Conservation (phyloP, 179 eudicot species). For the Carnegiea gigantea region DNA sequence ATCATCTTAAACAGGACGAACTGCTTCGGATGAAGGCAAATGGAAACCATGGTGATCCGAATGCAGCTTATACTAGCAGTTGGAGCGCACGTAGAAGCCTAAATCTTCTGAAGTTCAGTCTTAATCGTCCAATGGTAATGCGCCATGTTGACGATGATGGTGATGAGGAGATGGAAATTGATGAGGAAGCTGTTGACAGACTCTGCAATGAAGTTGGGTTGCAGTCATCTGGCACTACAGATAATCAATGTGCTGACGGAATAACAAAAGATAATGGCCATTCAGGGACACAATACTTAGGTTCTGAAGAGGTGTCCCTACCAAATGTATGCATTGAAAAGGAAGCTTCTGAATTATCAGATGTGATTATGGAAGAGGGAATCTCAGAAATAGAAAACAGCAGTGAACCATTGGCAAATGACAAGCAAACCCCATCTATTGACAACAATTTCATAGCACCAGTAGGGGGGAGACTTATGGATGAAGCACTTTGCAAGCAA, state of each 20-base stretch:
- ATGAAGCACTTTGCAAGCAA: slow-evolving; percentile 31
- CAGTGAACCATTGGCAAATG: slow-evolving; percentile 31
- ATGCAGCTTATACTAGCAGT: slow-evolving; percentile 68
- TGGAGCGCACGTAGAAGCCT: slow-evolving; percentile 96
- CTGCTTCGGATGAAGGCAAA: slow-evolving; percentile 71
- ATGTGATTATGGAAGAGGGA: slow-evolving; percentile 78
- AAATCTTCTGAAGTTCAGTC: slow-evolving; percentile 82
- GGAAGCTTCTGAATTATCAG: slow-evolving; percentile 51
- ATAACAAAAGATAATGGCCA: slow-evolving; percentile 13
- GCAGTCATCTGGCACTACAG: slow-evolving; percentile 29
- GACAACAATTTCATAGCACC: slow-evolving; percentile 10
- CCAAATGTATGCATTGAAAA: slow-evolving; percentile 26
- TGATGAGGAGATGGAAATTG: slow-evolving; percentile 95
- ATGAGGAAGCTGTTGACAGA: slow-evolving; percentile 58
- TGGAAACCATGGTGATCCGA: slow-evolving; percentile 53
- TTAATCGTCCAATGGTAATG: slow-evolving; percentile 62
- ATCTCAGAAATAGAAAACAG: slow-evolving; percentile 46
- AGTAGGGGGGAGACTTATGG: slow-evolving; percentile 22
- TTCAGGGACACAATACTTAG: slow-evolving; percentile 18
- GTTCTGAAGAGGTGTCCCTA: slow-evolving; percentile 11
- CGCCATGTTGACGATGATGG: slow-evolving; percentile 74
- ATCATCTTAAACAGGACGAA: slow-evolving; percentile 60
- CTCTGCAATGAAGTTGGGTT: slow-evolving; percentile 33
- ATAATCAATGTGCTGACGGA: slow-evolving; percentile 21
- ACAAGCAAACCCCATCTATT: slow-evolving; percentile 8